Evolutionary conservation across 2,329 filamentous ascomycete genomes (phyloP).

Genomic region (Xylariales sp.): DNA sequence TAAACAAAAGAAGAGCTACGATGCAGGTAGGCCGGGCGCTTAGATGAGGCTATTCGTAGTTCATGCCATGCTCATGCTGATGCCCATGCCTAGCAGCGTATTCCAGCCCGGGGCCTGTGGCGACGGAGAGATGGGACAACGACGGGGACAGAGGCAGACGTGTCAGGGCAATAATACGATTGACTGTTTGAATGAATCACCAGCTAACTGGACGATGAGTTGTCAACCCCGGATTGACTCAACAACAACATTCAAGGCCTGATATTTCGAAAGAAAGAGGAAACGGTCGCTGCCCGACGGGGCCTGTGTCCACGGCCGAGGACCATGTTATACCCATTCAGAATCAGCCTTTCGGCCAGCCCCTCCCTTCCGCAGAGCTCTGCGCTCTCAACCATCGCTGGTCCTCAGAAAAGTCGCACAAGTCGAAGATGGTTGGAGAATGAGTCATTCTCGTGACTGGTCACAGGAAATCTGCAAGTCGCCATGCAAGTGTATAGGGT

Average conservation of each 20-base stretch:
- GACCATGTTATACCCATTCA: conserved; percentile 50
- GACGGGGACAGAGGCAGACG: conserved; percentile 20
- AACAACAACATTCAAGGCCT: conserved; percentile 38
- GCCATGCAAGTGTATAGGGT: conserved; percentile 45
- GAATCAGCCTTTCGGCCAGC: conserved; percentile 35
- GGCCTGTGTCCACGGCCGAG: conserved; percentile 41
- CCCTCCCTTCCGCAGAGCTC: conserved; percentile 39
- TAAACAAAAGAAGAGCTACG: conserved; percentile 34
- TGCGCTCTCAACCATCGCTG: conserved; percentile 38
- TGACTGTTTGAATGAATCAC: conserved; percentile 32
- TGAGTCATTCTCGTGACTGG: conserved; percentile 47
- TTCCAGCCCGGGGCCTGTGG: conserved; percentile 36
- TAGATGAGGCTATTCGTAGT: conserved; percentile 50
- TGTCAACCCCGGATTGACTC: conserved; percentile 40
- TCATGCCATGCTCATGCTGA: conserved; percentile 45
- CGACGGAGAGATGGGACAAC: conserved; percentile 11
- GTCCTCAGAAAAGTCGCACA: conserved; percentile 46
- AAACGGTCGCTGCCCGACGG: conserved; percentile 42
- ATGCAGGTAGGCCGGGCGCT: conserved; percentile 43
- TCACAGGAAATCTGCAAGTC: conserved; percentile 44
- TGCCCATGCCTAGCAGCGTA: conserved; percentile 31
- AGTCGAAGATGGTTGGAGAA: conserved; percentile 48
- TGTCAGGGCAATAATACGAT: conserved; percentile 39
- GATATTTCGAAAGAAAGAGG: conserved; percentile 42
- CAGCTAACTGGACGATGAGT: conserved; percentile 37